Conservation (phyloP, 192 early-diverging fungal species). For the Coemansia nantahalensis region DNA sequence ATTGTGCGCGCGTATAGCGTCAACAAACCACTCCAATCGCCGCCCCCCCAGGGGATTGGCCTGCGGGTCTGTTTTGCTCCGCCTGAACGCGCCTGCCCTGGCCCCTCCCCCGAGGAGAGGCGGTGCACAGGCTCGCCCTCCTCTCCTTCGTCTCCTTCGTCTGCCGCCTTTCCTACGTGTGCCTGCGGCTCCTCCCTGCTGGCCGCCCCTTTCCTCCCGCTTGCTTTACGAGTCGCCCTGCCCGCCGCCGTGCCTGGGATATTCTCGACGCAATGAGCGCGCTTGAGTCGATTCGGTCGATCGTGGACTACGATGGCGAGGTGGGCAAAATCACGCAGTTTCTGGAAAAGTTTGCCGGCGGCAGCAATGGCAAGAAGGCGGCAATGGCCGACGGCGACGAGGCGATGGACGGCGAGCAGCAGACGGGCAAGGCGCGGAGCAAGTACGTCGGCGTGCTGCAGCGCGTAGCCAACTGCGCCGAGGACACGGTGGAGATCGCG, state of each 20-base stretch:
- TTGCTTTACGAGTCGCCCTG: too few relatives aligned
- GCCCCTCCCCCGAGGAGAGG: too few relatives aligned
- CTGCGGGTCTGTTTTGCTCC: too few relatives aligned
- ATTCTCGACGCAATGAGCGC: conserved; percentile 28
- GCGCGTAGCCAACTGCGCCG: conserved; percentile 61
- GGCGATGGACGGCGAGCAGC: conserved; percentile 14
- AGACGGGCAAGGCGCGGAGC: conserved; percentile 5
- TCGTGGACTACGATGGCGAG: conserved; percentile 46
- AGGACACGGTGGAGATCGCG: conserved; percentile 60
- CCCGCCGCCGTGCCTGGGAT: too few relatives aligned
- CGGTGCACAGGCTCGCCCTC: too few relatives aligned
- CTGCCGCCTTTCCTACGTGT: background rate
- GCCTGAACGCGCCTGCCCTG: too few relatives aligned
- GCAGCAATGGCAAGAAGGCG: conserved; percentile 5
- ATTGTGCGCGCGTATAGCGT: too few relatives aligned
- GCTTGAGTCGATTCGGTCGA: conserved; percentile 40
- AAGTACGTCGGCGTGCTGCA: conserved; percentile 59
- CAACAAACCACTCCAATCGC: too few relatives aligned
- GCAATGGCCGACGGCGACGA: conserved; percentile 10
- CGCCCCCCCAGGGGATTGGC: too few relatives aligned
- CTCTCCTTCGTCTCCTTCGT: too few relatives aligned
- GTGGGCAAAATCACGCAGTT: conserved; percentile 31
- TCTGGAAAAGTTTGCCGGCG: conserved; percentile 28
- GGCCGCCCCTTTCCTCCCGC: too few relatives aligned
- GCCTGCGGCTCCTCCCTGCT: too few relatives aligned